Base-by-base conservation (phyloP, 2,329 filamentous ascomycete species). In the Sporothrix mexicana region DNA sequence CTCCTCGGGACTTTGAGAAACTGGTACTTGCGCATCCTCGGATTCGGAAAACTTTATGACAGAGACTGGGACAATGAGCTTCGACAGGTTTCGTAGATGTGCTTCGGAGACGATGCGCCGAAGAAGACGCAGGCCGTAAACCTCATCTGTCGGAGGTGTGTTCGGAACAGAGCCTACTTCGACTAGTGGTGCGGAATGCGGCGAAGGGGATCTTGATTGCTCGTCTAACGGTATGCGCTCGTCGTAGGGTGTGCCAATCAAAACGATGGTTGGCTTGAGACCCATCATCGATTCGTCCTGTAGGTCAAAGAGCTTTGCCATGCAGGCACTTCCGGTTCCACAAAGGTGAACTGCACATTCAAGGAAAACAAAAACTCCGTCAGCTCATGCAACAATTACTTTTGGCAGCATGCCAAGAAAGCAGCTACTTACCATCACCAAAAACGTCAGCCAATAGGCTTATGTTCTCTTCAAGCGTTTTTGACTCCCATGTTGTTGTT, bases 51-150 rank as follows among this genome's bases (percentile, higher is more conserved):
- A 82, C 73, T 80, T 83, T 75, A 90, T 84, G 71, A 90, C 78
- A 23, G 88, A 85, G 41, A 90, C 84, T 2, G 87, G 85, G 15
- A 90, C 84, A 25, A 90, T 83, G 6, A 89, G 82, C 76, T 86
- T 88, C 17, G 87, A 85, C 67, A 88, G 81, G 76, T 84, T 88
- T 72, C 87, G 84, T 51, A 88, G 78, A 74, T 88, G 87, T 3
- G 87, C 86, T 76, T 90, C 88, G 25, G 87, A 88, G 43, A 88
- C 85, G 59, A 90, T 85, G 73, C 86, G 85, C 74, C 88, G 86
- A 70, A 90, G 78, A 64, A 90, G 79, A 70, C 82, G 82, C 67
- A 90, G 78, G 10, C 88, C 88, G 76, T 90, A 90, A 1, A 88
- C 78, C 59, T 88, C 85, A 71, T 85, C 85, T 69, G 84, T 81